Evolutionary conservation across 1,284 basidiomycete genomes (phyloP).

Genomic region (Sporisorium graminicola): DNA sequence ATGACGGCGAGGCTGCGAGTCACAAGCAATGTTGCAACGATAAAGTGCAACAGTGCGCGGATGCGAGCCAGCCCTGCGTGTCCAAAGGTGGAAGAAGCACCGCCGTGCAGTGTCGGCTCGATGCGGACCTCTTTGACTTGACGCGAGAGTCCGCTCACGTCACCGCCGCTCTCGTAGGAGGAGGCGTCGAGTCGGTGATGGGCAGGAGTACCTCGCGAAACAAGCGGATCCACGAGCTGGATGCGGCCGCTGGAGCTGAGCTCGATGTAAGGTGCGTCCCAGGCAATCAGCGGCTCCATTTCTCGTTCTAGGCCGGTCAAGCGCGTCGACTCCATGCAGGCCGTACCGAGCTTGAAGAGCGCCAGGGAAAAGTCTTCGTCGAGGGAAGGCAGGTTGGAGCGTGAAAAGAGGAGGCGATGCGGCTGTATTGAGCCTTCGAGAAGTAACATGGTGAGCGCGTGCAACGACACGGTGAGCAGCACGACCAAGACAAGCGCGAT

Average conservation of each 20-base stretch:
- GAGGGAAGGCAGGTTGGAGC: slow-evolving; percentile 49
- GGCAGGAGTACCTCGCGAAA: not conserved
- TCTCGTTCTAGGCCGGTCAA: slow-evolving; percentile 59
- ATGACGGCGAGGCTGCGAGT: slow-evolving; percentile 19
- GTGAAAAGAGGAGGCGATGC: slow-evolving; percentile 50
- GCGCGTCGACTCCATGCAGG: slow-evolving; percentile 64
- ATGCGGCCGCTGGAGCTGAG: slow-evolving; percentile 42
- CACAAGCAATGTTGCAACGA: slow-evolving; percentile 17
- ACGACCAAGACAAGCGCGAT: slow-evolving; percentile 51
- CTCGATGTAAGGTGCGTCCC: slow-evolving; percentile 60
- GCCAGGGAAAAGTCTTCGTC: slow-evolving; percentile 64
- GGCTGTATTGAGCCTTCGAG: slow-evolving; percentile 50
- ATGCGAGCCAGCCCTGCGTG: slow-evolving; percentile 25
- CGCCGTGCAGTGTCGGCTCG: slow-evolving; percentile 25
- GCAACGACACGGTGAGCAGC: slow-evolving; percentile 53
- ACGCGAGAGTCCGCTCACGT: slow-evolving; percentile 28
- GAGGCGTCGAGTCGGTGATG: not conserved
- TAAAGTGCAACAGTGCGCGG: slow-evolving; percentile 25
- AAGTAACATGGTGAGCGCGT: slow-evolving; percentile 61
- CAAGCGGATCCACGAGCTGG: slow-evolving; percentile 25
- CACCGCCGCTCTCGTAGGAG: not conserved
- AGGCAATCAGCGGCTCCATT: slow-evolving; percentile 48
- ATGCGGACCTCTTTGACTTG: slow-evolving; percentile 55
- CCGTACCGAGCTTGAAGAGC: slow-evolving; percentile 63
- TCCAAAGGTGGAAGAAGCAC: slow-evolving; percentile 10